Percentiles rank a stretch among this genome's conserved stretches.
Evolutionary conservation across 1,139 yeast genomes (phyloP).

Genomic region (Saccharomyces hybrid): DNA sequence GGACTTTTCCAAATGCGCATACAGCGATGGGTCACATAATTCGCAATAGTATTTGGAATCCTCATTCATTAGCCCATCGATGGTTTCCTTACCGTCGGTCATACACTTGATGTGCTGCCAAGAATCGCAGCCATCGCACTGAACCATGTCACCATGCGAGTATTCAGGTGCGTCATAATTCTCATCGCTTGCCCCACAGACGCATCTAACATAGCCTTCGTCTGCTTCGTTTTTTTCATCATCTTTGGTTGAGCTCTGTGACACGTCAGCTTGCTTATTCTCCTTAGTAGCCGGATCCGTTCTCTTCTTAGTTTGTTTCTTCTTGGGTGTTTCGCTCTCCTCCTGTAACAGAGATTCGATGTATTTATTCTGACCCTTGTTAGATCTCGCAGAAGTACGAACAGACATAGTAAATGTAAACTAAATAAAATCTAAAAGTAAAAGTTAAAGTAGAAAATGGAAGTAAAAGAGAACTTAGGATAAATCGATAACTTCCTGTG

Average conservation of each 20-base stretch:
- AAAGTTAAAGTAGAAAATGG: too few relatives aligned
- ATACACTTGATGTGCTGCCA: constrained; percentile 85
- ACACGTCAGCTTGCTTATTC: neutral
- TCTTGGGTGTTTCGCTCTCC: constrained; percentile 9
- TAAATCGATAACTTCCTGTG: neutral
- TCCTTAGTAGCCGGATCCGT: neutral
- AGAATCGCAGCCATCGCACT: constrained; percentile 67
- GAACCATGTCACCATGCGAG: constrained; percentile 58
- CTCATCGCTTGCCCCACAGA: constrained; percentile 58
- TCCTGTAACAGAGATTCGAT: constrained; percentile 15
- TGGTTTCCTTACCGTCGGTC: constrained; percentile 38
- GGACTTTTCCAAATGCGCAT: constrained; percentile 8
- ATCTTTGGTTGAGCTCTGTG: neutral
- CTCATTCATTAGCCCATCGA: constrained; percentile 12
- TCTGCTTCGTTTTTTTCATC: constrained; percentile 8
- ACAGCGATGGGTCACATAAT: constrained; percentile 37
- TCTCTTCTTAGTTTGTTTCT: neutral
- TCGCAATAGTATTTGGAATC: constrained; percentile 47
- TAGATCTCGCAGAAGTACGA: constrained; percentile 23
- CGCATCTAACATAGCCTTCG: constrained; percentile 44
- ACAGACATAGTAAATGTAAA: constrained; percentile 11
- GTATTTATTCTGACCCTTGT: constrained; percentile 23
- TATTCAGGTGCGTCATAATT: constrained; percentile 56
- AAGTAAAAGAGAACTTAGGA: neutral
- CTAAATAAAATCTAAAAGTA: neutral